Evolutionary conservation across 345 rosid genomes (phyloP), one percentile per base, ranked within the genome.

Genomic region (Sonneratia caseolaris): DNA sequence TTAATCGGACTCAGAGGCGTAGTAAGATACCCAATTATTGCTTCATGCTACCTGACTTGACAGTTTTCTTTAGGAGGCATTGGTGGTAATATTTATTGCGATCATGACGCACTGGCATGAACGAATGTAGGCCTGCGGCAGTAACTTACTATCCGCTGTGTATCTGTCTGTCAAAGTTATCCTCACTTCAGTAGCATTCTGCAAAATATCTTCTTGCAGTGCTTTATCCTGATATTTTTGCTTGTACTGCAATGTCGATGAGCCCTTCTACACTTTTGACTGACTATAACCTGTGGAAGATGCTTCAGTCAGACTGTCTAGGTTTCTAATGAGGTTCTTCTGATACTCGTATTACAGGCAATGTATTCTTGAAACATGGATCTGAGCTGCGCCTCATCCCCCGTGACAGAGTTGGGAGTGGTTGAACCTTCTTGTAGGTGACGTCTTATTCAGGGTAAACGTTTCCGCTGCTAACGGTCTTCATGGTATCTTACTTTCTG

Each of bases 341-440:
- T 9, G 43, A 40, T 40, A 40, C 51, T 45, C 12, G 24, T 43
- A 13, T 42, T 40, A 48, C 81, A 95, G 99, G 99, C 65, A 95
- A 92, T 74, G 97, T 95, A 77, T 95, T 95, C 77, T 87, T 95
- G 75, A 95, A 92, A 78, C 99, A 95, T 79, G 99, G 99, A 1
- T 90, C 97, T 5, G 97, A 92, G 57, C 91, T 95, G 43, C 96
- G 97, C 22, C 86, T 95, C 69, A 95, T 95, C 68, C 99, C 99
- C 22, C 96, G 99, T 3, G 99, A 95, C 67, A 81, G 97, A 74
- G 99, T 95, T 67, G 97, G 99, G 84, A 62, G 37, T 32, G 19
- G 37, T 12, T 62, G 66, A 62, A 27, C 6, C 32, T 62, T 62
- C 7, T 35, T 18, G 3, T 15, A 0, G 18, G 19, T 11, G 32